phyloP scores from a whole-genome alignment of 345 rosid species.

The Odontarrhena argentea region DNA sequence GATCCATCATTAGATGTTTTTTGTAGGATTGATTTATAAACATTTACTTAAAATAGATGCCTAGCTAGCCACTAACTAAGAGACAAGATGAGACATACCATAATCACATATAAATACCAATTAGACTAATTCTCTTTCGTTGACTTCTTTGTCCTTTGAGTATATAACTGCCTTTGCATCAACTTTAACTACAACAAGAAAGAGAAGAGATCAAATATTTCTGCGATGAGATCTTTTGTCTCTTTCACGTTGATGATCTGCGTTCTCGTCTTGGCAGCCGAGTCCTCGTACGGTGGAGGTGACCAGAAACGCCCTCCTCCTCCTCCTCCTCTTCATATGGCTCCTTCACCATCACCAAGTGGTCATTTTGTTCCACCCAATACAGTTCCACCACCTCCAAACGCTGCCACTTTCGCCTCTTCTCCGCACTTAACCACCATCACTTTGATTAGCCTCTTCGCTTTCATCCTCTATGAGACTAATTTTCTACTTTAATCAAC shows the following conservation, averaged over 20 bases:
- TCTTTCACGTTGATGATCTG: neutral
- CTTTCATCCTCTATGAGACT: neutral
- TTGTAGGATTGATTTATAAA: too few relatives aligned
- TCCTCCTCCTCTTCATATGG: constrained; percentile 12
- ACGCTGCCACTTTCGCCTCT: constrained; percentile 5
- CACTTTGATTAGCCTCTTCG: constrained; percentile 1
- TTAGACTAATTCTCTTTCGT: constrained; percentile 18
- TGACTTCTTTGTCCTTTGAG: neutral
- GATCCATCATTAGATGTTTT: too few relatives aligned
- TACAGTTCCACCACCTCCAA: constrained; percentile 18
- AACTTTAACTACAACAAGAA: neutral
- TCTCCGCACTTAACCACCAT: neutral
- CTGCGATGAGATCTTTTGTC: constrained; percentile 9
- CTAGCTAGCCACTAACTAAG: neutral
- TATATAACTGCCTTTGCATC: neutral
- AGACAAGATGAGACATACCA: neutral
- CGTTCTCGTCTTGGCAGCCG: constrained; percentile 12
- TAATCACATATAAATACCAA: neutral
- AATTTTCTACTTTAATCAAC: too few relatives aligned
- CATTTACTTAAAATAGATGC: neutral
- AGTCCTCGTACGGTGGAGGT: neutral
- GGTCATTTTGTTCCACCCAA: constrained; percentile 2
- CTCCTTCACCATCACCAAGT: constrained; percentile 29
- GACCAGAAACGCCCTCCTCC: neutral
- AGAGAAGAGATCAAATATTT: constrained; percentile 2